Base-by-base conservation (phyloP, 768 basidiomycete genomes). In the Rhodotorula toruloides region DNA sequence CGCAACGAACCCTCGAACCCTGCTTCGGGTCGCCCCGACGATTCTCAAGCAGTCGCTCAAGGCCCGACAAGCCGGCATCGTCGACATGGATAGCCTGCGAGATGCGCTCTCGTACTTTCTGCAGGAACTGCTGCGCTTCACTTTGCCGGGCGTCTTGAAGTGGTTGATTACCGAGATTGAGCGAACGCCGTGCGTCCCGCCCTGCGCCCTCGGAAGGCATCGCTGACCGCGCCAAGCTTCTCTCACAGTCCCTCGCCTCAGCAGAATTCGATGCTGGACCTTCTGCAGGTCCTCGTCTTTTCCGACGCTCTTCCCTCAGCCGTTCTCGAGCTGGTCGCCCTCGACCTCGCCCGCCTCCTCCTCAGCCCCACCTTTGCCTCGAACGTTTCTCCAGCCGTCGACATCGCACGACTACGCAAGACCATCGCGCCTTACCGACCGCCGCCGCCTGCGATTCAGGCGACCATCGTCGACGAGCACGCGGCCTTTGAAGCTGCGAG, bases 101-200 rank as follows among this genome's bases (percentile, higher is more conserved):
- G 74, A 75, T 32, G 79, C 78, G 1, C 67, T 79, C 13, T 78
- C 77, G 4, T 80, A 79, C 68, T 80, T 79, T 66, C 74, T 76
- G 3, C 79, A 79, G 63, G 77, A 79, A 19, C 68, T 80, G 3
- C 70, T 80, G 13, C 78, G 77, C 65, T 80, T 79, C 76, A 77
- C 77, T 31, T 63, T 78, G 29, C 77, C 76, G 1, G 79, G 79
- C 4, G 76, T 79, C 32, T 53, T 79, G 6, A 54, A 53, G 0
- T 80, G 77, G 77, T 69, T 79, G 17, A 73, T 74, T 25, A 57
- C 48, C 14, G 78, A 80, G 64, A 74, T 77, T 40, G 70, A 61
- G 31, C 50, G 76, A 19, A 74, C 76, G 31, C 76, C 77, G 78
- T 78, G 54, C 67, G 78, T 73, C 12, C 10, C 40, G 21, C 21